Evolutionary conservation across 192 early-diverging fungal genomes (phyloP).

Genomic region (Linnemannia schmuckeri): DNA sequence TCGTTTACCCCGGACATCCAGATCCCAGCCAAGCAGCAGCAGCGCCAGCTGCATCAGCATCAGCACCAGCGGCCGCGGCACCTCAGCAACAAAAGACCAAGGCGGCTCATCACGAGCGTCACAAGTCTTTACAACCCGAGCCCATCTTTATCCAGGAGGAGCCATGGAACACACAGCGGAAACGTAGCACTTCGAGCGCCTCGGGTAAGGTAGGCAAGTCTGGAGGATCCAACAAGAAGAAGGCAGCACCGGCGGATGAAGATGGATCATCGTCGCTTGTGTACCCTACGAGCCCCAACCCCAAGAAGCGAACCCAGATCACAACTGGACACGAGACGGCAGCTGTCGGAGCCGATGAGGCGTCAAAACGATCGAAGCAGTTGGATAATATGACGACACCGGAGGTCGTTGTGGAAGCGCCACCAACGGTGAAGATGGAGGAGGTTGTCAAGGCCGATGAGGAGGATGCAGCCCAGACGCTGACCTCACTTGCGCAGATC

Average conservation of each 20-base stretch:
- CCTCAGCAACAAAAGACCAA: background rate
- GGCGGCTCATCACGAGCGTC: constrained; percentile 1
- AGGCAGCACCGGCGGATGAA: background rate
- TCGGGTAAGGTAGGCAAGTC: constrained; percentile 3
- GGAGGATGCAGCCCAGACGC: constrained; percentile 36
- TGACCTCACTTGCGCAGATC: constrained; percentile 29
- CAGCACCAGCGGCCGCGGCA: background rate
- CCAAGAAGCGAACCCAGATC: constrained; percentile 39
- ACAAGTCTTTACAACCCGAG: constrained; percentile 36
- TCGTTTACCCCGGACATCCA: background rate
- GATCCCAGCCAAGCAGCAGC: constrained; percentile 9
- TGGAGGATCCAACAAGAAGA: constrained; percentile 14
- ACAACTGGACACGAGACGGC: background rate
- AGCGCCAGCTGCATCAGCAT: background rate
- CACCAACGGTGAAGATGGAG: background rate
- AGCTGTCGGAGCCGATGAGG: constrained; percentile 3
- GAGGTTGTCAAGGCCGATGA: constrained; percentile 8
- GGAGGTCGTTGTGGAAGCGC: constrained; percentile 5
- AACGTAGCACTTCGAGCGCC: constrained; percentile 38
- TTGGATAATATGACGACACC: background rate
- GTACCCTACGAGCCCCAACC: constrained; percentile 41
- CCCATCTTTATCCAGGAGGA: constrained; percentile 53
- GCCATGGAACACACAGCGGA: constrained; percentile 43
- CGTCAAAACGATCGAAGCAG: constrained; percentile 30
- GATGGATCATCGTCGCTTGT: constrained; percentile 6